A percentile compares a stretch with the other conserved stretches of the same genome.
phyloP scores from a whole-genome alignment of 139 green algal genomes.

The Micractinium conductrix region DNA sequence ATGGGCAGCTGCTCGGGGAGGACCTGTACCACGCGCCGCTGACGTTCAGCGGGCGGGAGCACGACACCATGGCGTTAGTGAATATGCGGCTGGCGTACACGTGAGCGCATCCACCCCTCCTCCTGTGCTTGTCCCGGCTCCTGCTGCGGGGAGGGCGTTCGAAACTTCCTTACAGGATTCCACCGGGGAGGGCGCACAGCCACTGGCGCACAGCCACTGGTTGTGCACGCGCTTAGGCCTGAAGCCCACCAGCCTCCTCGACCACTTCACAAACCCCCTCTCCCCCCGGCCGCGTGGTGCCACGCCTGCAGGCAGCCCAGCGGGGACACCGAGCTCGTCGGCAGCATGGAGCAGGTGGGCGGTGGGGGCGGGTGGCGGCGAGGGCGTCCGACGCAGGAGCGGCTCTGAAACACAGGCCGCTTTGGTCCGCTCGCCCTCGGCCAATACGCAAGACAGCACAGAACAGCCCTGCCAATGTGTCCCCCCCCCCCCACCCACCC shows the following conservation, averaged over 20 bases:
- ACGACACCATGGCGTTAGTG: conserved; percentile 75
- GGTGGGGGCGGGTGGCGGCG: too few relatives aligned
- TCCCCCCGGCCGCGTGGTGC: not conserved
- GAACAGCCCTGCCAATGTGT: too few relatives aligned
- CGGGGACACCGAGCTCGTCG: conserved; percentile 62
- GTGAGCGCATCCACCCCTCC: conserved; percentile 27
- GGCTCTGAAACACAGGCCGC: too few relatives aligned
- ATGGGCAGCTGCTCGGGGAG: conserved; percentile 56
- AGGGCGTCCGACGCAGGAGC: too few relatives aligned
- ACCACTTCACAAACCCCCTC: not conserved
- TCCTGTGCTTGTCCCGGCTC: not conserved
- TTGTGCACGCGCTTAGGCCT: too few relatives aligned
- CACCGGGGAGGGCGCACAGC: too few relatives aligned
- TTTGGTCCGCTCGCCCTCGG: too few relatives aligned
- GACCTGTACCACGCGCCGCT: conserved; percentile 88
- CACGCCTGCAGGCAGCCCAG: conserved; percentile 27
- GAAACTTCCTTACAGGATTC: too few relatives aligned
- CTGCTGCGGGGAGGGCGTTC: too few relatives aligned
- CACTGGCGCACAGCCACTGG: too few relatives aligned
- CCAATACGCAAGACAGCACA: too few relatives aligned
- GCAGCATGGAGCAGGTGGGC: conserved; percentile 76
- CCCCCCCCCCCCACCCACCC: too few relatives aligned
- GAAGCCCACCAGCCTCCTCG: not conserved
- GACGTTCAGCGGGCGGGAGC: conserved; percentile 70
- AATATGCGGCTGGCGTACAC: conserved; percentile 70